Base-by-base conservation (phyloP, 2,329 filamentous ascomycete species). In the Phyllosticta citrichinensis region DNA sequence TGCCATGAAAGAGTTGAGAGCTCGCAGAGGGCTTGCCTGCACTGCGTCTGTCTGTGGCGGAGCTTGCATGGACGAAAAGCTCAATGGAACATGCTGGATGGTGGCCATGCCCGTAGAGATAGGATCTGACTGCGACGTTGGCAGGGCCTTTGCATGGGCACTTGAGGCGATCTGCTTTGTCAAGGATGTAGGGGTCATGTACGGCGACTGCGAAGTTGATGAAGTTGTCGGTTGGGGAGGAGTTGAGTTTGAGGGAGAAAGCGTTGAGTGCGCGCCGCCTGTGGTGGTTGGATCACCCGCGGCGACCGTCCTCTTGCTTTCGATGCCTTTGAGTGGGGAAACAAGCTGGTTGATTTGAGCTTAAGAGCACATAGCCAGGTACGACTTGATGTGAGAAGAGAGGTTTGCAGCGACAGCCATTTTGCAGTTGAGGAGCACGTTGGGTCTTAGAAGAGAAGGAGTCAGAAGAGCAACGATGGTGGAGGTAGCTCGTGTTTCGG, bases 1-100 rank as follows among this genome's bases (percentile, higher is more conserved):
- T 4, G 68, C 70, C 57, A 75, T 71, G 66, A 71, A 74, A 9
- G 67, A 69, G 62, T 75, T 74, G 52, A 75, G 66, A 11, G 71
- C 63, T 12, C 66, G 64, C 63, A 65, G 40, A 17, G 40, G 17
- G n/a, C 40, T 47, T 17, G 14, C 40, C 40, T 47, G 12, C 40
- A n/a, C 17, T 19, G 40, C 40, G 40, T 14, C 40, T 47, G 40
- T n/a, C 14, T 47, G 14, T 5, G 14, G 17, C 4, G 14, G 40
- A 47, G 40, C 3, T n/a, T 14, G 14, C 4, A 0, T 47, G 40
- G 40, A n/a, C n/a, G 40, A 47, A 47, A 6, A n/a, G 40, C 17
- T 8, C 17, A 14, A 14, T n/a, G 17, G 1, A n/a, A 47, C 12
- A 14, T 47, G 12, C 17, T n/a, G 40, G 17, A n/a, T 8, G n/a